A percentile compares a stretch with the other conserved stretches of the same genome.
Conservation (phyloP, 495 filamentous ascomycete genomes). For the Neurospora sp. region DNA sequence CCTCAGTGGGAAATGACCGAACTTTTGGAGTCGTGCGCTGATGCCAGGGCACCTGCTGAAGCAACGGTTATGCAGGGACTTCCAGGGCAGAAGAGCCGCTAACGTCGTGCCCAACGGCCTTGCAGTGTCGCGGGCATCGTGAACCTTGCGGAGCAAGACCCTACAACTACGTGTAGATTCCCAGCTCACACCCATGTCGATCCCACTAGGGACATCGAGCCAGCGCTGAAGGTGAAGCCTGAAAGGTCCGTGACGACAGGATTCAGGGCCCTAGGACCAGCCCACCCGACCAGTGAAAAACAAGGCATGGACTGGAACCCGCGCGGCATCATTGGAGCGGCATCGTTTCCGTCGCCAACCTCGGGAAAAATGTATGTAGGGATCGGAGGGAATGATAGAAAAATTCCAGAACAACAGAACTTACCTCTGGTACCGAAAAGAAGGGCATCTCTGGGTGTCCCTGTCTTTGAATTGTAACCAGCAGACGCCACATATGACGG, state of each 20-base stretch:
- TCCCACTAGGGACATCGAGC: neutral
- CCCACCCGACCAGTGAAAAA: slow-evolving; percentile 2
- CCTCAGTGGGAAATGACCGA: neutral
- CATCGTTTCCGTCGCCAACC: neutral
- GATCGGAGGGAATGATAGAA: neutral
- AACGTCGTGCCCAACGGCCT: neutral
- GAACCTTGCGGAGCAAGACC: neutral
- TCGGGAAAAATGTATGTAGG: neutral
- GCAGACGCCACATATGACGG: neutral
- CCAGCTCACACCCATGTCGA: neutral
- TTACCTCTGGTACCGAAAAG: slow-evolving; percentile 8
- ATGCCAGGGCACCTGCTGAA: neutral
- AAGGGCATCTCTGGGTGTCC: slow-evolving; percentile 1
- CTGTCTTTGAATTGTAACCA: neutral
- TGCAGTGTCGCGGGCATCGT: neutral
- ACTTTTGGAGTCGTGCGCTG: neutral
- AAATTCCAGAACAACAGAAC: slow-evolving; percentile 1
- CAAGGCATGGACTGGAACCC: neutral
- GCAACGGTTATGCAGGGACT: neutral
- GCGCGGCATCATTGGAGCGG: neutral
- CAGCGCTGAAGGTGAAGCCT: neutral
- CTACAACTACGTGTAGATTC: neutral
- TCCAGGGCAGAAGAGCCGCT: neutral
- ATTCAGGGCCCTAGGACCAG: slow-evolving; percentile 2
- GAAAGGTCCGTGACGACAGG: neutral